Conservation (phyloP, 2,329 filamentous ascomycete genomes). For the Colletotrichum gloeosporioides region DNA sequence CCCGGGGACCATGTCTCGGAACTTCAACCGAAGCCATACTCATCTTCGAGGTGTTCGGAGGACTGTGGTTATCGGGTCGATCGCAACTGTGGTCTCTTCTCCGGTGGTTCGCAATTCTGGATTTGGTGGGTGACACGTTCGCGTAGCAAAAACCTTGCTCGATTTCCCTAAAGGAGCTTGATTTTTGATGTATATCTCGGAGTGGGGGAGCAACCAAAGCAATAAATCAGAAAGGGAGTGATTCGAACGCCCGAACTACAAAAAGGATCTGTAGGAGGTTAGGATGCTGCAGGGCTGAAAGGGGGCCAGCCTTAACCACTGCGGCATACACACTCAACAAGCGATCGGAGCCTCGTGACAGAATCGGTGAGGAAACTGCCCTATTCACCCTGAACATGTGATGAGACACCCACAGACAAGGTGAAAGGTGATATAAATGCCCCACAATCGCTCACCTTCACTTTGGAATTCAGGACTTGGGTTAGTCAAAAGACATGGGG, state of each 20-base stretch:
- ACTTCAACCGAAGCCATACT: neutral
- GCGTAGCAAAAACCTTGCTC: neutral
- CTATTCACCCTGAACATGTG: neutral
- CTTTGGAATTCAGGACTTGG: neutral
- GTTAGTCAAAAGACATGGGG: neutral
- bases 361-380: neutral
- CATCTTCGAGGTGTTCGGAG: neutral
- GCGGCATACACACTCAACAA: neutral
- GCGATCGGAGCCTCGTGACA: neutral
- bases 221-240: neutral
- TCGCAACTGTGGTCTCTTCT: neutral
- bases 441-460: neutral
- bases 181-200: neutral
- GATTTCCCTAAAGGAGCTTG: neutral
- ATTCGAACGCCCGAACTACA: neutral
- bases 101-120: neutral
- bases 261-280: neutral
- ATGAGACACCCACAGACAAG: neutral
- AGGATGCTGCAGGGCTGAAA: neutral
- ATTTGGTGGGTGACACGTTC: neutral
- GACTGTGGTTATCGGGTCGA: neutral
- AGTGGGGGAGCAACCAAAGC: neutral
- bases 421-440: neutral
- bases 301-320: neutral
- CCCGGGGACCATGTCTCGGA: neutral